Evolutionary conservation across 2,329 filamentous ascomycete genomes (phyloP), one percentile per base, ranked within the genome.

Genomic region (Xylaria sp.): DNA sequence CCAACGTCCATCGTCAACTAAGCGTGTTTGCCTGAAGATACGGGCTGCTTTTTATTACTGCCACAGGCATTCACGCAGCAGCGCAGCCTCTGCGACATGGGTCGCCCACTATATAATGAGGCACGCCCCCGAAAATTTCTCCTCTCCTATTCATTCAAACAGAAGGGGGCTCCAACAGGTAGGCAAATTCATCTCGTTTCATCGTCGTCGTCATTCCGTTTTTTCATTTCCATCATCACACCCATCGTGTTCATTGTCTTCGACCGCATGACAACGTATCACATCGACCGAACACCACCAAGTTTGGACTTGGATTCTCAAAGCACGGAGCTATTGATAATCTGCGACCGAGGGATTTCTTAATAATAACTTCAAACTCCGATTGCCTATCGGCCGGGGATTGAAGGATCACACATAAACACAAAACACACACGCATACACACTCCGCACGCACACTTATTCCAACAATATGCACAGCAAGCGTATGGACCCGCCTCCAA

Each of bases 391-490:
- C 61, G 65, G 66, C 72, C 65, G 70, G 63, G 64, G 55, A 65
- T 59, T 66, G 40, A 68, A 55, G 21, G 18, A 53, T 60, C 44
- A 58, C 35, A 65, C 71, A 44, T 40, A 48, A 2, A 42, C 12
- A 42, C 37, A 42, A 5, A 35, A 35, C 40, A 44, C 40, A 27
- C 10, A 27, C 48, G 16, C 48, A 40, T 80, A 76, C 32, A 87
- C 50, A 10, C 25, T 50, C 16, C 18, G 44, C 53, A 60, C 53
- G 25, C 32, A 64, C n/a, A 40, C 32, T 37, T 21, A 47, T 23
- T 66, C 60, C 66, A 68, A 65, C 66, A 69, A 63, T 86, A 86
- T 87, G 86, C 75, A 80, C 23, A 65, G 81, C 73, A 82, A 82
- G 76, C 82, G 82, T 68, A 80, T 81, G 60, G 83, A 86, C 25